Evolutionary conservation across 306 rosid genomes (phyloP).

Genomic region (Glycine latifolia): DNA sequence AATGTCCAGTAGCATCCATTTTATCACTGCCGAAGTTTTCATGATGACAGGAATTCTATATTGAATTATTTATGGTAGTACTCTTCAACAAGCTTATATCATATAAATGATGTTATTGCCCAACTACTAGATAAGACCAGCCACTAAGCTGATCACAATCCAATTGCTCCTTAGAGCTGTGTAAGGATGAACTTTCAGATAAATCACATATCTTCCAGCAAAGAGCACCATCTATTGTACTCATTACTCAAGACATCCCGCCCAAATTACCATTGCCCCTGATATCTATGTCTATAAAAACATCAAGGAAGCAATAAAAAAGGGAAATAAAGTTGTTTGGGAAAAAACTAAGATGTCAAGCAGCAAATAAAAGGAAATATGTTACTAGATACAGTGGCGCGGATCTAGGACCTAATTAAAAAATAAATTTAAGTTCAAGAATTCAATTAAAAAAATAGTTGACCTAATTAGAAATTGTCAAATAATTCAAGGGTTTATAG

Average conservation of each 20-base stretch:
- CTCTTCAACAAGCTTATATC: conserved; percentile 65
- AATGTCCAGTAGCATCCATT: conserved; percentile 45
- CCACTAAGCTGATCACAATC: conserved; percentile 56
- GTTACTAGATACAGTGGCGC: neutral
- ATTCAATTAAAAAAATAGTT: no score
- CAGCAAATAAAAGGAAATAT: conserved; percentile 26
- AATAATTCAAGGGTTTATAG: no score
- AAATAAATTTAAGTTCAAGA: no score
- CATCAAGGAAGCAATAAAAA: conserved; percentile 47
- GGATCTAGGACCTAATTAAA: no score
- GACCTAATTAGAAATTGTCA: no score
- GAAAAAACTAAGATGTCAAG: conserved; percentile 8
- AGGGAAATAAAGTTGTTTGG: conserved; percentile 35
- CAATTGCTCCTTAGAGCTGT: conserved; percentile 64
- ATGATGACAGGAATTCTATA: conserved; percentile 50
- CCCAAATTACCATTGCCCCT: conserved; percentile 57
- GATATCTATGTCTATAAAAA: conserved; percentile 45
- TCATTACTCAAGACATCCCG: conserved; percentile 57
- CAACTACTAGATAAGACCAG: conserved; percentile 52
- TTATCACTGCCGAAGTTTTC: conserved; percentile 57
- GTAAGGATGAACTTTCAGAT: conserved; percentile 67
- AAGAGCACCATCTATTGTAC: conserved; percentile 55
- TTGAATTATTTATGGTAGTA: conserved; percentile 47
- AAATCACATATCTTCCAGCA: conserved; percentile 56
- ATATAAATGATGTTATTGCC: conserved; percentile 60